A percentile compares a stretch with the other conserved stretches of the same genome.
Conservation (phyloP, 2,329 filamentous ascomycete genomes). For the Aspergillus oerlinghausenensis region DNA sequence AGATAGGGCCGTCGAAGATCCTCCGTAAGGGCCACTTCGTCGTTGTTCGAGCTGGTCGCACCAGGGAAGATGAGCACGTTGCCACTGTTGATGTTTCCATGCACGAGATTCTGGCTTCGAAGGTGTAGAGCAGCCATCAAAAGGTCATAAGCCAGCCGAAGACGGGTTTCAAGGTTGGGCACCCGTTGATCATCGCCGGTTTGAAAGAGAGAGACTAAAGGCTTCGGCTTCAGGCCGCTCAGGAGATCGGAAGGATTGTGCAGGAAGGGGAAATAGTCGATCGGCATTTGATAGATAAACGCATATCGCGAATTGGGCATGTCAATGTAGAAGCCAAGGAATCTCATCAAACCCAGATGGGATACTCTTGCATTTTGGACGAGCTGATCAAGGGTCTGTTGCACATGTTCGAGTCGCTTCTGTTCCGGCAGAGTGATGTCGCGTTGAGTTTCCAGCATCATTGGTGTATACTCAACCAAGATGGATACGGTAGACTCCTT, state of each 20-base stretch:
- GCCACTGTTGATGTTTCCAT: constrained; percentile 62
- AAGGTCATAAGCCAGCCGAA: constrained; percentile 57
- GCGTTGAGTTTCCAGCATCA: constrained; percentile 34
- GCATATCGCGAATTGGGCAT: constrained; percentile 55
- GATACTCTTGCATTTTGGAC: constrained; percentile 39
- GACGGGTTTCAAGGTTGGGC: constrained; percentile 59
- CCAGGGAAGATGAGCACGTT: constrained; percentile 56
- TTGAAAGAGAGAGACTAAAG: constrained; percentile 41
- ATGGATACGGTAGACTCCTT: constrained; percentile 37
- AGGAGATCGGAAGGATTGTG: constrained; percentile 36
- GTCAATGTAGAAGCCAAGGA: constrained; percentile 53
- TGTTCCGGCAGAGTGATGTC: constrained; percentile 22
- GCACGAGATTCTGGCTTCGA: constrained; percentile 52
- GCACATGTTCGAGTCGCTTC: constrained; percentile 33
- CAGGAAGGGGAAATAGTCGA: constrained; percentile 42
- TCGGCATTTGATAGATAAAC: constrained; percentile 57
- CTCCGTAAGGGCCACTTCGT: constrained; percentile 34
- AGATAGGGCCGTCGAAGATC: constrained; percentile 54
- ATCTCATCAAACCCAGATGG: constrained; percentile 39
- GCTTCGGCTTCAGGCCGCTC: constrained; percentile 36
- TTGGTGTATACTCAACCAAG: constrained; percentile 40
- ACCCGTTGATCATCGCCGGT: constrained; percentile 40
- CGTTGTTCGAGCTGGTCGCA: constrained; percentile 26
- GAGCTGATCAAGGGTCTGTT: constrained; percentile 36
- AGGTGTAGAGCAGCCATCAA: constrained; percentile 54